Conservation (phyloP, 768 basidiomycete genomes). For the Auriculariales sp. region DNA sequence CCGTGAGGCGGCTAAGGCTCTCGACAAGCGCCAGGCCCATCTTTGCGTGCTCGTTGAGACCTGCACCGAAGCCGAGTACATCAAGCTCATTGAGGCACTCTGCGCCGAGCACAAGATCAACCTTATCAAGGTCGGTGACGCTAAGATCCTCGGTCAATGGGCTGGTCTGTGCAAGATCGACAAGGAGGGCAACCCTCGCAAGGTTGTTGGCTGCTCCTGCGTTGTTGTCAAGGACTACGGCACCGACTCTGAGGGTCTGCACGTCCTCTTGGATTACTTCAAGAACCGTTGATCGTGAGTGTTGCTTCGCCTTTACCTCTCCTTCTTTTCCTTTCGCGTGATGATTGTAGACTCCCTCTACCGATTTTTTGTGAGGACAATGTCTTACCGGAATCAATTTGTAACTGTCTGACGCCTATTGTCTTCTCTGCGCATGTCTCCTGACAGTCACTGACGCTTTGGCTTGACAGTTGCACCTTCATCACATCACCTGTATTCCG, state of each 20-base stretch:
- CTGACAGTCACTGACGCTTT: background rate
- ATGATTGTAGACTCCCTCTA: constrained; percentile 94
- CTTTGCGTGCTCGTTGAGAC: constrained; percentile 98
- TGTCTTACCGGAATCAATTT: constrained; percentile 87
- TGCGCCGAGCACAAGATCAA: constrained; percentile 99
- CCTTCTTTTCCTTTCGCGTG: constrained; percentile 17
- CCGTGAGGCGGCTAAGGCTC: constrained; percentile 92
- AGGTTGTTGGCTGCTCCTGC: constrained; percentile 84
- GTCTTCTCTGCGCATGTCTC: background rate
- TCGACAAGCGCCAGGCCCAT: constrained; percentile 98
- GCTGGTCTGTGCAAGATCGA: constrained; percentile 99
- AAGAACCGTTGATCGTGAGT: constrained; percentile 66
- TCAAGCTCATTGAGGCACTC: constrained; percentile 99
- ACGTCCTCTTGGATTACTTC: constrained; percentile 92
- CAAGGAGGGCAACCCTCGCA: constrained; percentile 94
- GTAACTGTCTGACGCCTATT: constrained; percentile 42
- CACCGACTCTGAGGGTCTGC: constrained; percentile 84
- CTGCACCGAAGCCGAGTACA: constrained; percentile 97
- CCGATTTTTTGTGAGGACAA: constrained; percentile 63
- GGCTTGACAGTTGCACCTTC: too few species aligned
- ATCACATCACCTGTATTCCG: constrained; percentile 33
- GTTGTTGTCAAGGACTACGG: constrained; percentile 99
- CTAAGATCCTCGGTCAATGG: constrained; percentile 96
- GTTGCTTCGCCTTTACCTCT: constrained; percentile 4
- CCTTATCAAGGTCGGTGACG: constrained; percentile 97